Evolutionary conservation across 345 rosid species (phyloP).

Genomic region (Hibiscus trionum): DNA sequence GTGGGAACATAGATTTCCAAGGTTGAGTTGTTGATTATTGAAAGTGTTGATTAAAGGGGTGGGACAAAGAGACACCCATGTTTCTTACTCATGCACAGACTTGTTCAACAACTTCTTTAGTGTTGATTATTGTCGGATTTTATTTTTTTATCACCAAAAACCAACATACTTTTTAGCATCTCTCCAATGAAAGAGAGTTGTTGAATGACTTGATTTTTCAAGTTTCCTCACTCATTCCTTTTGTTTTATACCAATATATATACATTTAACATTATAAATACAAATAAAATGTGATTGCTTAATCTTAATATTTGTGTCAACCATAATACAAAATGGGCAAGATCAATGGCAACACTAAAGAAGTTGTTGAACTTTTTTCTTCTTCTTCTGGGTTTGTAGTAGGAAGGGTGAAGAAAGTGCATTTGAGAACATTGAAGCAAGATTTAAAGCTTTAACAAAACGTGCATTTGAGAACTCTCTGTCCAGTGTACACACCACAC

Average conservation of each 20-base stretch:
- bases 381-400: too few species aligned
- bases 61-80: constrained; percentile 30
- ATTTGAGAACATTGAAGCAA: constrained; percentile 11
- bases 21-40: constrained; percentile 17
- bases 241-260: too few species aligned
- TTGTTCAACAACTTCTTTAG: too few species aligned
- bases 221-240: background rate
- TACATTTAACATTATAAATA: too few species aligned
- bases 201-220: background rate
- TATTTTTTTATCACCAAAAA: constrained; percentile 17
- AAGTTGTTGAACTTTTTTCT: too few species aligned
- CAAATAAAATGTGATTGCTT: too few species aligned
- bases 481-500: constrained; percentile 23
- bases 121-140: constrained; percentile 5
- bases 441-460: constrained; percentile 14
- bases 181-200: constrained; percentile 8
- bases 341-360: too few species aligned
- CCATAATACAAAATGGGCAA: too few species aligned
- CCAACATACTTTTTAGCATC: constrained; percentile 20
- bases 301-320: too few species aligned
- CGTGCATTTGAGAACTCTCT: background rate
- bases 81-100: constrained; percentile 12
- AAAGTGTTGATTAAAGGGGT: constrained; percentile 22
- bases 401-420: background rate
- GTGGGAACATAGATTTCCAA: constrained; percentile 13